Evolutionary conservation across 495 filamentous ascomycete species (phyloP).

Genomic region (Venustampulla echinocandica): DNA sequence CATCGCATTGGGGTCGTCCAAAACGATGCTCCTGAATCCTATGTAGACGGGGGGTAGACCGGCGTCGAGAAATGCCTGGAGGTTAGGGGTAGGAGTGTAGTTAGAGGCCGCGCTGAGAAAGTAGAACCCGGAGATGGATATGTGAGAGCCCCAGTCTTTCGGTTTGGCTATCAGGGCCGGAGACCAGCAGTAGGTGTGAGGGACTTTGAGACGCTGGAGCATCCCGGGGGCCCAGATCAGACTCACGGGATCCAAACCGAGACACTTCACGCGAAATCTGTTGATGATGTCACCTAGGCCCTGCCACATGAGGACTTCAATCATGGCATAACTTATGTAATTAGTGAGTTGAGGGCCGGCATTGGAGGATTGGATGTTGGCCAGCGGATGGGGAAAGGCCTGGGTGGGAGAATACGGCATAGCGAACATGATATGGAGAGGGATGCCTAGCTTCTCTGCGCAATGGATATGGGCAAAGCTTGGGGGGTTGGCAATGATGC

Average conservation of each 20-base stretch:
- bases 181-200: constrained; percentile 71
- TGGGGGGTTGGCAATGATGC: constrained; percentile 73
- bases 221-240: constrained; percentile 55
- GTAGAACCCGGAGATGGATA: constrained; percentile 31
- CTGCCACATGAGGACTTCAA: constrained; percentile 74
- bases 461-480: constrained; percentile 71
- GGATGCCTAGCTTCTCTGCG: constrained; percentile 63
- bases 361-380: constrained; percentile 40
- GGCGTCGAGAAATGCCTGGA: constrained; percentile 51
- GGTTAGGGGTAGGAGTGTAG: constrained; percentile 50
- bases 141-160: constrained; percentile 46
- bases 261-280: constrained; percentile 48
- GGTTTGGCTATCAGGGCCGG: constrained; percentile 72
- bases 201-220: constrained; percentile 52
- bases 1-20: constrained; percentile 57
- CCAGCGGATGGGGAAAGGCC: constrained; percentile 44
- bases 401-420: constrained; percentile 52
- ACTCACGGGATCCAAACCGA: constrained; percentile 58
- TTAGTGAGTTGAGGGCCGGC: constrained; percentile 48
- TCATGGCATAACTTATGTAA: constrained; percentile 58
- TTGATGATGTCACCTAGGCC: constrained; percentile 69
- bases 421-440: constrained; percentile 59
- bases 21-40: constrained; percentile 72
- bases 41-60: constrained; percentile 67
- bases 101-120: constrained; percentile 52